phyloP scores from a whole-genome alignment of 768 basidiomycete species.

The Tubosaeta sp. region DNA sequence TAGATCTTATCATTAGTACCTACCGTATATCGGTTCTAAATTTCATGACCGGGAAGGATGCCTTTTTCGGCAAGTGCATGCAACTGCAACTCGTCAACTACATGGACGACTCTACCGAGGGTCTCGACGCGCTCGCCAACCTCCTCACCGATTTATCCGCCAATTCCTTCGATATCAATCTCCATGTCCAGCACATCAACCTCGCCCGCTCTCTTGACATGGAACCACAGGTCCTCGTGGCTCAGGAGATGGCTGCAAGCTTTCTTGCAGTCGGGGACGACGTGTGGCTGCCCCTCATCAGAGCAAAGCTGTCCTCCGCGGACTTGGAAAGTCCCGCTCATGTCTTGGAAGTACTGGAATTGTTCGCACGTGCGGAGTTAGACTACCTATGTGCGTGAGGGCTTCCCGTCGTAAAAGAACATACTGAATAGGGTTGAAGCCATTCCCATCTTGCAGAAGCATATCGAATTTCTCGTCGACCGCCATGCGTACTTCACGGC shows the following conservation, averaged over 20 bases:
- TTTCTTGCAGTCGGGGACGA: conserved; percentile 64
- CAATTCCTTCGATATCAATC: conserved; percentile 55
- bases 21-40: no score
- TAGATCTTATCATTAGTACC: no score
- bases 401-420: conserved; percentile 5
- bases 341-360: conserved; percentile 50
- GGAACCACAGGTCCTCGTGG: conserved; percentile 55
- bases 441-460: conserved; percentile 67
- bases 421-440: conserved; percentile 42
- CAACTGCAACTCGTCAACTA: background rate
- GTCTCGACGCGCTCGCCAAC: conserved; percentile 60
- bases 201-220: conserved; percentile 54
- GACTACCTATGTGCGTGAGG: conserved; percentile 75
- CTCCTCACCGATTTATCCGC: conserved; percentile 55
- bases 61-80: background rate
- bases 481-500: conserved; percentile 34
- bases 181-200: conserved; percentile 66
- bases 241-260: conserved; percentile 62
- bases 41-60: no score
- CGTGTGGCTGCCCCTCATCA: conserved; percentile 70
- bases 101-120: conserved; percentile 54
- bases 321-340: conserved; percentile 51
- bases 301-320: conserved; percentile 45
- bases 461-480: conserved; percentile 56
- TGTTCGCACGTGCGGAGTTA: conserved; percentile 62